A percentile compares a stretch with the other conserved stretches of the same genome.
These are phyloP conservation scores for Jamesozyma gamospora DNA, from an alignment of 805 yeast species.

Conservation along the genomic window DNA sequence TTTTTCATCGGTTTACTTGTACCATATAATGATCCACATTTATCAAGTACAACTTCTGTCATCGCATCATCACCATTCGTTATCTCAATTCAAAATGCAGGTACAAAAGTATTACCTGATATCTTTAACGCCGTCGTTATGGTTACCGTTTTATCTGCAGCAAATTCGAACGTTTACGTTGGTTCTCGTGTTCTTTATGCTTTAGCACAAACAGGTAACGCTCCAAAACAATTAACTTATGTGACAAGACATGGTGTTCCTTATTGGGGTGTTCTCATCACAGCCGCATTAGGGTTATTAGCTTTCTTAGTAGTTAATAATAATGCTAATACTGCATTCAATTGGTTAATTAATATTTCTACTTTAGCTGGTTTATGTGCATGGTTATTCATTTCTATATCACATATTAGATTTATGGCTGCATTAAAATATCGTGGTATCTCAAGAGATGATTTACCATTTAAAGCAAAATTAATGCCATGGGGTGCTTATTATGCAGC, in stretches of 20 bases:
- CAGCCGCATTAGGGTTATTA: conserved; percentile 48
- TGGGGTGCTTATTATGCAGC: conserved; percentile 52
- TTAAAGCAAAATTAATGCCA: conserved; percentile 58
- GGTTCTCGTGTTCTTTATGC: conserved; percentile 62
- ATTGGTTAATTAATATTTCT: conserved; percentile 58
- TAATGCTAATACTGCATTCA: conserved; percentile 46
- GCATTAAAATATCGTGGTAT: conserved; percentile 52
- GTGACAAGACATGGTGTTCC: conserved; percentile 56
- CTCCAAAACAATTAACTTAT: conserved; percentile 46
- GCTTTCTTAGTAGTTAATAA: conserved; percentile 46
- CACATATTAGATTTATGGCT: conserved; percentile 55
- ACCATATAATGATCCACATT: conserved; percentile 48
- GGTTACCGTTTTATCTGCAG: conserved; percentile 62
- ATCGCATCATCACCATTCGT: conserved; percentile 57
- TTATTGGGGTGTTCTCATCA: conserved; percentile 41
- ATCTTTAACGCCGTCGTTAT: conserved; percentile 66
- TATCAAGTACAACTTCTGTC: conserved; percentile 28
- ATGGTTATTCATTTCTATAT: conserved; percentile 51
- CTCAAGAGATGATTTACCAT: conserved; percentile 55
- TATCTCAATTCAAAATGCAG: conserved; percentile 55
- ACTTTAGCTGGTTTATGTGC: conserved; percentile 60
- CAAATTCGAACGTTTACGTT: conserved; percentile 64
- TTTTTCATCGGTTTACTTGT: conserved; percentile 57
- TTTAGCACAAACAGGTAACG: conserved; percentile 48
- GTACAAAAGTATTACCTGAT: conserved; percentile 56